Base-by-base conservation (phyloP, 1,284 basidiomycete species). In the Ganoderma lingzhi region DNA sequence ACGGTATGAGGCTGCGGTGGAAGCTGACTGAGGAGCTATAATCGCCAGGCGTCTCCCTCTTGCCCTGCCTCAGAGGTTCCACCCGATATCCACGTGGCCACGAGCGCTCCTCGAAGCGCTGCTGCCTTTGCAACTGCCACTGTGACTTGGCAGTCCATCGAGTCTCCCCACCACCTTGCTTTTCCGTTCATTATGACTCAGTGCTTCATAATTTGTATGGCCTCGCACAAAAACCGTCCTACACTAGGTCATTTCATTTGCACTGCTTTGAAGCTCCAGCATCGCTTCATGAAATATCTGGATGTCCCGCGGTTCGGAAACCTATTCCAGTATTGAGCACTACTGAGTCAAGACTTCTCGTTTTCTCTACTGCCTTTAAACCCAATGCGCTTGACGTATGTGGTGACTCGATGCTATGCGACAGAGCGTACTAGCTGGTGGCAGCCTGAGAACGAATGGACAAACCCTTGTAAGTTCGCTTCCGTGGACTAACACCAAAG, bases 1-100 rank as follows among this genome's bases (percentile, higher is more conserved):
- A 62, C 48, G 48, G 48, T 62, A 66, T 53, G 44, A 39, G 59
- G 19, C 48, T 61, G 65, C 55, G 55, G 63, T 37, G 32, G n/a
- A 51, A 61, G 59, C 59, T 61, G 56, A 39, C 32, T 53, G 39
- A 56, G 53, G 32, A 41, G n/a, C n/a, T 37, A 35, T 23, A 39
- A 51, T 51, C 48, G 48, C 48, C 23, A 4, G 48, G 23, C 48
- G 48, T 51, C 48, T 51, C 42, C 23, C 23, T 44, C 48, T 12
- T 51, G 48, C 23, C 23, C n/a, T 12, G 48, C 48, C 48, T 28
- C 48, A 23, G 17, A 42, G 41, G 48, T n/a, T 39, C 45, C 32
- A 53, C 48, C 23, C 39, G 19, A 28, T 60, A 39, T 55, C 63
- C 63, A 64, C 63, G 63, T 64, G 63, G 30, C 53, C 30, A 17